These are phyloP conservation scores for Rosa rugosa DNA, from an alignment of 306 rosid species.

Conservation along the genomic window DNA sequence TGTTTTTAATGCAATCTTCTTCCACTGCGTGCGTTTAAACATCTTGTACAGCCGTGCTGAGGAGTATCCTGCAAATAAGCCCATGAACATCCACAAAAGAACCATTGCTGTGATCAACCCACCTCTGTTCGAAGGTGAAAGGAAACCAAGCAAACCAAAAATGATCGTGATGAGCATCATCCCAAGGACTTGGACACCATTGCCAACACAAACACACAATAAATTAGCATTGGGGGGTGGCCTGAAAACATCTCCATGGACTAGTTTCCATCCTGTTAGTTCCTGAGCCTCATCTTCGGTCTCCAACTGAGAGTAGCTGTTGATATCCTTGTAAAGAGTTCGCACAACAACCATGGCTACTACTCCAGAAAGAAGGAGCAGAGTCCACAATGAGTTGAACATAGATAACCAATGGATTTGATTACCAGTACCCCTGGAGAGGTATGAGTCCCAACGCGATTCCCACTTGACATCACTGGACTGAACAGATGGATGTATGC, in stretches of 20 bases:
- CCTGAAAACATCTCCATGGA: slow-evolving; percentile 90
- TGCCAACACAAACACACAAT: slow-evolving; percentile 88
- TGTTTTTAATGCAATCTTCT: slow-evolving; percentile 80
- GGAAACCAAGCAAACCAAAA: slow-evolving; percentile 86
- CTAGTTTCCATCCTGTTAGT: slow-evolving; percentile 95
- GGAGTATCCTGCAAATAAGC: slow-evolving; percentile 87
- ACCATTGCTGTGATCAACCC: slow-evolving; percentile 98
- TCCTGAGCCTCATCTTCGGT: slow-evolving; percentile 97
- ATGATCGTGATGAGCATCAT: slow-evolving; percentile 95
- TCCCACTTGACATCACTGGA: slow-evolving; percentile 93
- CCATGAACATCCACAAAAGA: slow-evolving; percentile 94
- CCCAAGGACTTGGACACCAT: slow-evolving; percentile 87
- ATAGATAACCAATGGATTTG: slow-evolving; percentile 97
- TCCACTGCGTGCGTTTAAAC: slow-evolving; percentile 96
- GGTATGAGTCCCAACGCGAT: slow-evolving; percentile 97
- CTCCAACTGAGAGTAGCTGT: slow-evolving; percentile 91
- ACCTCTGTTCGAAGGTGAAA: slow-evolving; percentile 93
- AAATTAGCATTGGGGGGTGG: slow-evolving; percentile 77
- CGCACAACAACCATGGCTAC: slow-evolving; percentile 99
- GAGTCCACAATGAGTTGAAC: slow-evolving; percentile 85
- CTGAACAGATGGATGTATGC: slow-evolving; percentile 32
- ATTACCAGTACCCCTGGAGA: slow-evolving; percentile 77
- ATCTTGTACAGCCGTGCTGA: slow-evolving; percentile 97
- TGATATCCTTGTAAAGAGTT: slow-evolving; percentile 90
- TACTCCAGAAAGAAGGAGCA: slow-evolving; percentile 94